Evolutionary conservation across 352 stramenopile genomes (phyloP).

Genomic region (Nothophytophthora sp.): DNA sequence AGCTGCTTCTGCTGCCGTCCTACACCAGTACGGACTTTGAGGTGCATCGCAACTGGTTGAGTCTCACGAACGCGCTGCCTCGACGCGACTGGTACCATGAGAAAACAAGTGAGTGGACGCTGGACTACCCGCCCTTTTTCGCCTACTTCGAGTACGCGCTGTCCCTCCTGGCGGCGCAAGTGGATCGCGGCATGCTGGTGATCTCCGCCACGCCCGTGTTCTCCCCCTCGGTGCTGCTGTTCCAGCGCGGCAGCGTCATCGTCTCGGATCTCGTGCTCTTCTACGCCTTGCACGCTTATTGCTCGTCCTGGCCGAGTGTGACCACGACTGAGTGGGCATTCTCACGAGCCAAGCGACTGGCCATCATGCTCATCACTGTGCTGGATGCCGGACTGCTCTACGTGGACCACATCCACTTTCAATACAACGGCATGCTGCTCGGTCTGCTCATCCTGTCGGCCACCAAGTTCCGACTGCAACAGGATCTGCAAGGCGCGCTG

Average conservation of each 20-base stretch:
- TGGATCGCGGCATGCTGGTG: conserved; percentile 69
- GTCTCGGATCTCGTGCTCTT: conserved; percentile 90
- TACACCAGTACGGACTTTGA: conserved; percentile 98
- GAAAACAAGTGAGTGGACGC: conserved; percentile 94
- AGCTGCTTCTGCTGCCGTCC: conserved; percentile 90
- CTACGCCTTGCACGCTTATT: conserved; percentile 74
- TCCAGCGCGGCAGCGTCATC: conserved; percentile 94
- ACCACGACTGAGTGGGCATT: conserved; percentile 68
- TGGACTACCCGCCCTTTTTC: conserved; percentile 99
- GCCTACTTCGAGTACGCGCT: conserved; percentile 95
- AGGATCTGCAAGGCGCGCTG: conserved; percentile 87
- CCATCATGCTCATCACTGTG: conserved; percentile 87
- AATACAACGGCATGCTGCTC: conserved; percentile 99
- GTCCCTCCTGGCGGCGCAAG: conserved; percentile 45
- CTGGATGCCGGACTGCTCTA: conserved; percentile 94
- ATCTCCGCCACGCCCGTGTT: conserved; percentile 67
- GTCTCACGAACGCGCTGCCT: conserved; percentile 92
- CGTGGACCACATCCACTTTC: conserved; percentile 99
- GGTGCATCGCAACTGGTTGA: conserved; percentile 99
- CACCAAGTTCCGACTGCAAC: conserved; percentile 72
- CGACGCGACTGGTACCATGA: conserved; percentile 96
- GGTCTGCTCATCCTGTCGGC: conserved; percentile 93
- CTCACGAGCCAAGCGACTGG: conserved; percentile 55
- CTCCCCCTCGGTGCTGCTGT: conserved; percentile 71
- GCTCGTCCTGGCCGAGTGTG: conserved; percentile 81